Conservation (phyloP, 2,329 filamentous ascomycete genomes). For the Fusarium tjaetaba region DNA sequence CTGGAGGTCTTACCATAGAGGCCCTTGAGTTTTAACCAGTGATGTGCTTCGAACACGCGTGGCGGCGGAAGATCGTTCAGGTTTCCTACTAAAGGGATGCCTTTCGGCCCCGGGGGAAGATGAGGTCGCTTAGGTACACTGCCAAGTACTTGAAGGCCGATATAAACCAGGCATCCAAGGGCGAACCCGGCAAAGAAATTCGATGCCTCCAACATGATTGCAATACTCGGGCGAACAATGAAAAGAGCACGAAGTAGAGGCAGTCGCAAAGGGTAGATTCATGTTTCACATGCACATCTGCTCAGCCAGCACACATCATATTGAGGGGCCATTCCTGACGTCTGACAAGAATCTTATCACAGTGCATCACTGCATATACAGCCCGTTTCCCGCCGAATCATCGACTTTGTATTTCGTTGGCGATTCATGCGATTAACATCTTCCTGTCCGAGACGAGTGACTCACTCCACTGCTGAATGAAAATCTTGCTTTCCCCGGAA, state of each 20-base stretch:
- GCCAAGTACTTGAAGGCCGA: neutral
- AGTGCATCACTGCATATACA: neutral
- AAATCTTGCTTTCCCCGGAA: neutral
- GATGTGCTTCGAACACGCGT: constrained; percentile 12
- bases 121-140: neutral
- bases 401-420: neutral
- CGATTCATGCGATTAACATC: neutral
- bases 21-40: constrained; percentile 35
- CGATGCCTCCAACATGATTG: neutral
- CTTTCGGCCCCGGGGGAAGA: constrained; percentile 30
- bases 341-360: neutral
- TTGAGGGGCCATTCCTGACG: neutral
- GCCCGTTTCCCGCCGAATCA: neutral
- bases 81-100: constrained; percentile 27
- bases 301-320: neutral
- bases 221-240: too few relatives aligned
- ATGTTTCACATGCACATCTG: neutral
- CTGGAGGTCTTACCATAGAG: constrained; percentile 3
- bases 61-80: constrained; percentile 23
- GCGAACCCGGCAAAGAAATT: neutral
- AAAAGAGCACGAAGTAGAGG: too few relatives aligned
- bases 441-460: neutral
- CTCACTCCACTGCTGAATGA: fast-evolving
- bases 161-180: neutral
- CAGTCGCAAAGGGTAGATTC: fast-evolving